These are phyloP conservation scores for Sarocladium brachiariae DNA, from an alignment of 2,329 filamentous ascomycete genomes.

Conservation along the genomic window DNA sequence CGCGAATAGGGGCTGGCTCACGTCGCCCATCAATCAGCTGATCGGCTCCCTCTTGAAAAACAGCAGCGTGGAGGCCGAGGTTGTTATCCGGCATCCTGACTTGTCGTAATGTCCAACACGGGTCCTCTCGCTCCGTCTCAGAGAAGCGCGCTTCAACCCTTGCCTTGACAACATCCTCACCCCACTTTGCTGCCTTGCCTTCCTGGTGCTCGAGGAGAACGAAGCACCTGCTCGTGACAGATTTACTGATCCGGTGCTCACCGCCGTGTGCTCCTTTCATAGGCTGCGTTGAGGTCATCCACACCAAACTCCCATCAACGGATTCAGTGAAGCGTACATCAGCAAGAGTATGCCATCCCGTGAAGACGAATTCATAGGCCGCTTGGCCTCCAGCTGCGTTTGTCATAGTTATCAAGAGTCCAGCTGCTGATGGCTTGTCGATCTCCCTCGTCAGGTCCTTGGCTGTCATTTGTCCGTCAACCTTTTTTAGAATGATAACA, in stretches of 20 bases:
- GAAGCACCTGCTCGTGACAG: constrained; percentile 59
- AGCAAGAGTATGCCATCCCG: constrained; percentile 62
- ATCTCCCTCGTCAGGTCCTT: constrained; percentile 77
- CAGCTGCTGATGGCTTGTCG: constrained; percentile 67
- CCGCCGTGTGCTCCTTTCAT: constrained; percentile 49
- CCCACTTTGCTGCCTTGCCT: constrained; percentile 66
- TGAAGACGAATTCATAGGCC: constrained; percentile 66
- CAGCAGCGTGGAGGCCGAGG: constrained; percentile 55
- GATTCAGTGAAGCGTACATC: constrained; percentile 70
- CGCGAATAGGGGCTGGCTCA: constrained; percentile 61
- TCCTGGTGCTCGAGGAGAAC: constrained; percentile 70
- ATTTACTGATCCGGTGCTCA: constrained; percentile 33
- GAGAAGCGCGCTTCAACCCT: constrained; percentile 78
- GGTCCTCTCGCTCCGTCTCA: constrained; percentile 74
- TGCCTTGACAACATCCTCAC: constrained; percentile 82
- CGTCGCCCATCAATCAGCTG: constrained; percentile 56
- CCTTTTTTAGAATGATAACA: constrained; percentile 69
- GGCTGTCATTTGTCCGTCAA: constrained; percentile 56
- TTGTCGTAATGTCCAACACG: constrained; percentile 73
- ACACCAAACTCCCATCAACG: constrained; percentile 55
- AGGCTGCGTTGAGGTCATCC: constrained; percentile 59
- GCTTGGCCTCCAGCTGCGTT: constrained; percentile 55
- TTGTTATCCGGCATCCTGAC: constrained; percentile 55
- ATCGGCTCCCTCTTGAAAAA: constrained; percentile 64
- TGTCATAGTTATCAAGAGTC: constrained; percentile 56